Conservation (phyloP, 1,139 yeast genomes). For the Taiozyma sp. region DNA sequence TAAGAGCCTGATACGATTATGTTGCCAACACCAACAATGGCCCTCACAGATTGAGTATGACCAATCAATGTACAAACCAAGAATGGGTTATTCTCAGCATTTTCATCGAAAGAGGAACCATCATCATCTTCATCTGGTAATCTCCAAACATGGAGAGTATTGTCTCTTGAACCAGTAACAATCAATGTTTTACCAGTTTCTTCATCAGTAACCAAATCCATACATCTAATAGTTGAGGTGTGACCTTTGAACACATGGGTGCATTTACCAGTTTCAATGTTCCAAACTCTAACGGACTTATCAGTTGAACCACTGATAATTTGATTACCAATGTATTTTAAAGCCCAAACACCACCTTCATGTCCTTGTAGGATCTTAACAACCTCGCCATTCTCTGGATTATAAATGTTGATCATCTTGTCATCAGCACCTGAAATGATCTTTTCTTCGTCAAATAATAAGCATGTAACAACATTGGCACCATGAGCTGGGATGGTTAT, state of each 20-base stretch:
- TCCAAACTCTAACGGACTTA: conserved; percentile 89
- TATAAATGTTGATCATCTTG: conserved; percentile 73
- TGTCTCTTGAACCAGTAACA: conserved; percentile 90
- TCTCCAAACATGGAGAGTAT: conserved; percentile 85
- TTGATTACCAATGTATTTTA: conserved; percentile 75
- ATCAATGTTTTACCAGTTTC: conserved; percentile 61
- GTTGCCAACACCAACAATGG: conserved; percentile 84
- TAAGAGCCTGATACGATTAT: conserved; percentile 87
- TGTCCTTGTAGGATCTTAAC: conserved; percentile 78
- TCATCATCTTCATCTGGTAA: conserved; percentile 37
- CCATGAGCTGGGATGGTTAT: conserved; percentile 74
- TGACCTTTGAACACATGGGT: conserved; percentile 89
- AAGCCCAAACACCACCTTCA: conserved; percentile 98
- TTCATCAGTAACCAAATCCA: conserved; percentile 70
- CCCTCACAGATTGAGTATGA: conserved; percentile 83
- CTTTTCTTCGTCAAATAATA: conserved; percentile 88
- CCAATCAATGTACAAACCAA: conserved; percentile 76
- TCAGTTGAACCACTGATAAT: conserved; percentile 91
- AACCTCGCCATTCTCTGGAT: conserved; percentile 67
- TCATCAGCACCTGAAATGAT: conserved; percentile 95
- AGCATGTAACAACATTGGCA: conserved; percentile 83
- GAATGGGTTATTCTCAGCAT: conserved; percentile 53
- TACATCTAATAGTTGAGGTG: conserved; percentile 87
- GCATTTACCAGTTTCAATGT: conserved; percentile 66
- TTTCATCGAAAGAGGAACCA: conserved; percentile 36